Percentiles rank a stretch among this genome's conserved stretches.
Conservation (phyloP, 164 flowering plant genomes). For the Magnolia officinalis region DNA sequence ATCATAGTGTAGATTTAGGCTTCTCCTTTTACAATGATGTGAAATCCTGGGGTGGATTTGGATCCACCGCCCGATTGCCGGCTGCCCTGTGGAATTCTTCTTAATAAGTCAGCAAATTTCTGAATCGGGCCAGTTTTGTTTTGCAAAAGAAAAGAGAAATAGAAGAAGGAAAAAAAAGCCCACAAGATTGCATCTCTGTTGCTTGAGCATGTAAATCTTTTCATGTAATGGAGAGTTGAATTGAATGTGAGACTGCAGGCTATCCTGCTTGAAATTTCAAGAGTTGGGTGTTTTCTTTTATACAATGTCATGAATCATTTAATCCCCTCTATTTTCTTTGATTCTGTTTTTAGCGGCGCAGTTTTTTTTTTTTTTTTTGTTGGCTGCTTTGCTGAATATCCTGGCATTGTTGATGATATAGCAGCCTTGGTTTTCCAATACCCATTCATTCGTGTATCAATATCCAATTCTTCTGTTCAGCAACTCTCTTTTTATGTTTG, state of each 20-base stretch:
- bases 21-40: background rate
- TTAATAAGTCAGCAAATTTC: conserved; percentile 19
- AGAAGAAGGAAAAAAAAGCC: background rate
- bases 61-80: conserved; percentile 7
- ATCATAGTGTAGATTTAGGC: conserved; percentile 27
- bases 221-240: background rate
- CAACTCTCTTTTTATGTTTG: no score
- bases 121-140: conserved; percentile 14
- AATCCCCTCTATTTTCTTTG: no score
- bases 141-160: background rate
- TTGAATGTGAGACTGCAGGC: background rate
- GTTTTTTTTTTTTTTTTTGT: no score
- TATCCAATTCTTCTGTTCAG: no score
- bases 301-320: no score
- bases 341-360: no score
- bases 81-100: conserved; percentile 6
- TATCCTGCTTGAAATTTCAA: no score
- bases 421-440: no score
- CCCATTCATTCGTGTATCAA: no score
- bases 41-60: conserved; percentile 3
- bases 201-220: background rate
- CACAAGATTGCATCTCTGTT: background rate
- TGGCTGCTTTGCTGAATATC: no score
- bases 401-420: no score
- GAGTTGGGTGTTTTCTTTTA: no score